Conservation (phyloP, 495 filamentous ascomycete species). For the Penicillium atrosanguineum region DNA sequence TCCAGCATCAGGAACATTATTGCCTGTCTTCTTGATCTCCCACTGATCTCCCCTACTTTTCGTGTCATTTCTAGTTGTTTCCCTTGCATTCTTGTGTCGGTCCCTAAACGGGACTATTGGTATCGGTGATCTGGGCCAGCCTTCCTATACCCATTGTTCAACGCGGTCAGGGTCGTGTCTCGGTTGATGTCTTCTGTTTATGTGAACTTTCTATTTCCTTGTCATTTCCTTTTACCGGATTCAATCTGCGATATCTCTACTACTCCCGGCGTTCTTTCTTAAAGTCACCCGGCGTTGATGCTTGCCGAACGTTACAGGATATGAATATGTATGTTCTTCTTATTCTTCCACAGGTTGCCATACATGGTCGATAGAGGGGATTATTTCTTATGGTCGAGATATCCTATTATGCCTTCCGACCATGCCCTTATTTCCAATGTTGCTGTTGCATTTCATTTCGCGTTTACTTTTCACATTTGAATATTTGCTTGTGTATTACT, state of each 20-base stretch:
- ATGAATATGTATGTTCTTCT: conserved; percentile 25
- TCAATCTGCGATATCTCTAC: conserved; percentile 18
- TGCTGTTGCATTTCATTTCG: conserved; percentile 1
- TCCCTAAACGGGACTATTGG: conserved; percentile 25
- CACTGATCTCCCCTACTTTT: conserved; percentile 6
- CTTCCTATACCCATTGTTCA: conserved; percentile 49
- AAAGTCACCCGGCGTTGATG: conserved; percentile 11
- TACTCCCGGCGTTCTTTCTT: conserved; percentile 12
- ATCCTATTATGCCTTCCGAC: conserved; percentile 1
- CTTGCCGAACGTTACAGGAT: conserved; percentile 17
- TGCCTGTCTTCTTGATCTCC: conserved; percentile 16
- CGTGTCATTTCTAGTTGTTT: conserved; percentile 15
- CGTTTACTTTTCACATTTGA: conserved; percentile 12
- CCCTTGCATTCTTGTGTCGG: conserved; percentile 28
- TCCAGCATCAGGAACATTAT: conserved; percentile 16
- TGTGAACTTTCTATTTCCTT: conserved; percentile 9
- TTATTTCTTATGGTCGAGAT: neutral
- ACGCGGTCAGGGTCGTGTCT: conserved; percentile 26
- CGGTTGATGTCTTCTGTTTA: conserved; percentile 12
- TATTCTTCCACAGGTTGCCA: conserved; percentile 14
- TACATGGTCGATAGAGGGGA: conserved; percentile 26
- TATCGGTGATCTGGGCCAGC: conserved; percentile 42
- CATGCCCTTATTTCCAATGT: conserved; percentile 2
- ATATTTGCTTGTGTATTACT: conserved; percentile 14
- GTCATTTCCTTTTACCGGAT: neutral